These are phyloP conservation scores for Saturnispora silvae DNA, from an alignment of 805 yeast species.

Conservation along the genomic window DNA sequence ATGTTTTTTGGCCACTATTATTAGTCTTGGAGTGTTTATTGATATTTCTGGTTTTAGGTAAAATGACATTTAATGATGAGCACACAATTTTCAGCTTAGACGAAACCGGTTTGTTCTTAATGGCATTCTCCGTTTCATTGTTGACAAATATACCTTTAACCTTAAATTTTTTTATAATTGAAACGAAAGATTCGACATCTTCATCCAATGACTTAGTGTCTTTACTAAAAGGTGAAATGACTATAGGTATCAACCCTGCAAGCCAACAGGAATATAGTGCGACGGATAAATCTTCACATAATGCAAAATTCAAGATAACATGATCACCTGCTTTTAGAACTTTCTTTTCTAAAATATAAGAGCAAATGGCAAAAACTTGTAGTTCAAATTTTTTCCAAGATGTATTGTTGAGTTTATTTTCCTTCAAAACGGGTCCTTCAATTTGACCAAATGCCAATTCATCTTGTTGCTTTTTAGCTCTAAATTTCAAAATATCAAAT, in stretches of 20 bases:
- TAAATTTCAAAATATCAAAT: slow-evolving; percentile 64
- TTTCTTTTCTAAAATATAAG: slow-evolving; percentile 58
- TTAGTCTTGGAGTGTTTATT: slow-evolving; percentile 39
- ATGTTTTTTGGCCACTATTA: slow-evolving; percentile 26
- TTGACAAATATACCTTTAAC: slow-evolving; percentile 69
- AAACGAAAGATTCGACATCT: slow-evolving; percentile 58
- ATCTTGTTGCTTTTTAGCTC: slow-evolving; percentile 67
- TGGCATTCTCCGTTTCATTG: slow-evolving; percentile 55
- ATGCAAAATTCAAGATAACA: slow-evolving; percentile 73
- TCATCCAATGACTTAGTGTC: slow-evolving; percentile 51
- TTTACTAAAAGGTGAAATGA: slow-evolving; percentile 56
- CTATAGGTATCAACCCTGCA: slow-evolving; percentile 70
- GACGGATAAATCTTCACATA: slow-evolving; percentile 76
- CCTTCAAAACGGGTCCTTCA: slow-evolving; percentile 32
- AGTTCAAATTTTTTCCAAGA: slow-evolving; percentile 75
- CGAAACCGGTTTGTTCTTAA: slow-evolving; percentile 59
- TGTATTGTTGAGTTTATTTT: slow-evolving; percentile 33
- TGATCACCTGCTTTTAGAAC: slow-evolving; percentile 55
- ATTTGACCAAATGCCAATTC: slow-evolving; percentile 57
- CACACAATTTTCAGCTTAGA: slow-evolving; percentile 42
- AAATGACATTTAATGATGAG: slow-evolving; percentile 14
- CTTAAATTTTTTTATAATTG: slow-evolving; percentile 58
- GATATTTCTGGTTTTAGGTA: slow-evolving; percentile 57
- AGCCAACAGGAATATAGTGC: slow-evolving; percentile 80
- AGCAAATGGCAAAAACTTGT: slow-evolving; percentile 64